Base-by-base conservation (phyloP, 108 stramenopile genomes). In the Fistulifera pelliculosa region DNA sequence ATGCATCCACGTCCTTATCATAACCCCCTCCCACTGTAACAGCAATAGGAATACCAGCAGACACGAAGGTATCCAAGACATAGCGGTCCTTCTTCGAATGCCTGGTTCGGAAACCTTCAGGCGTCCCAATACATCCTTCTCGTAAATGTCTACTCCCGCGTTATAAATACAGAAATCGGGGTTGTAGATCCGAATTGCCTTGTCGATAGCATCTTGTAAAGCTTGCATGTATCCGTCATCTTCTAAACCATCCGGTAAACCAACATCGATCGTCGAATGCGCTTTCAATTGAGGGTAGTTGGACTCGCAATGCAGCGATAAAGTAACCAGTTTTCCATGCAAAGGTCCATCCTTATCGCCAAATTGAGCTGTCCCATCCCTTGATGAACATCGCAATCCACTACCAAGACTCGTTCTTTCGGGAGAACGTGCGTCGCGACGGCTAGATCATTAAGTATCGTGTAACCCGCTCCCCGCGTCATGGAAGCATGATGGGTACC, bases 361-460 rank as follows among this genome's bases (percentile, higher is more conserved):
- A 54, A 78, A 72, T 52, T 60, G 31, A 41, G 73, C 74, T 12
- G 77, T 79, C 1, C 81, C 81, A 60, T 83, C 77, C 76, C 90
- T 51, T 92, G 90, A 71, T 92, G 90, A 2, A 87, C 90, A 62
- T 92, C 90, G 31, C 81, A 80, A 65, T 92, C 90, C 31, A 92
- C 73, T 24, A 87, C 79, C 40, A 88, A 50, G 12, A 92, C 82
- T n/a, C 77, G 64, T 39, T 78, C 47, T 18, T 65, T 62, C 14
- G 73, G 70, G 59, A 90, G 54, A 49, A 78, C 52, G 31, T 71
- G 66, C 24, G 79, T 58, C 13, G 83, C 66, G 5, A 85, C 68
- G 10, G 81, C 83, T 39, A 92, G 52, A 65, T 92, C 90, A 60
- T 87, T 87, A 35, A 87, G 55, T 42, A 87, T 83, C 0, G 85